Base-by-base conservation (phyloP, 1,284 basidiomycete species). In the Melampsora larici-populina region DNA sequence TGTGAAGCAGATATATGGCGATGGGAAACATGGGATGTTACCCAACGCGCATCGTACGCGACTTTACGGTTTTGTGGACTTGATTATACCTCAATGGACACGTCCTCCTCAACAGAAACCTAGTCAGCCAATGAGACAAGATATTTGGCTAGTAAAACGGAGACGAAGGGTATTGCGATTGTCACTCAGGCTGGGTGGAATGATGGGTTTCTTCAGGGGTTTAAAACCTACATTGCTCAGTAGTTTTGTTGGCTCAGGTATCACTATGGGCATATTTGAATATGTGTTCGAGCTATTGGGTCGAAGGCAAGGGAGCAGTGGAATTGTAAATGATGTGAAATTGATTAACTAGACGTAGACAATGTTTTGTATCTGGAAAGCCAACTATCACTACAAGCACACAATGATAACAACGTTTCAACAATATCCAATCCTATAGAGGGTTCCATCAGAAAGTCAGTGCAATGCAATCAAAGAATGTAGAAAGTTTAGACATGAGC, bases 181-280 rank as follows among this genome's bases (percentile, higher is more conserved):
- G 55, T 79, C n/a, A 46, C 33, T 40, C 21, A 76, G 80, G 67
- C 26, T 79, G n/a, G 29, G 79, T 36, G 81, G 80, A 11, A 33
- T 80, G 49, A 78, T 71, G 51, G 81, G 79, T 26, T 82, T 82
- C 46, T 66, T 78, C 46, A 79, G 48, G 33, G 81, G 81, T 21
- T 36, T 81, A 33, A 58, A 79, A 65, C 80, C 81, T 70, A 82
- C 81, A 13, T 73, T 82, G 3, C 79, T 80, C 0, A 81, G 81
- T 48, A 79, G 78, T 40, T 82, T 82, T 64, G 81, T 82, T 13
- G 80, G 81, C 18, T 81, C 81, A 62, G 81, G 80, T 40, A 81
- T 80, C 29, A 82, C 81, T 7, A 82, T 82, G 76, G 81, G 79
- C 79, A 78, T 78, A 79, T 80, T 74, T 43, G 74, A 76, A 76